Base-by-base conservation (phyloP, 345 rosid genomes). In the Brassica cretica region DNA sequence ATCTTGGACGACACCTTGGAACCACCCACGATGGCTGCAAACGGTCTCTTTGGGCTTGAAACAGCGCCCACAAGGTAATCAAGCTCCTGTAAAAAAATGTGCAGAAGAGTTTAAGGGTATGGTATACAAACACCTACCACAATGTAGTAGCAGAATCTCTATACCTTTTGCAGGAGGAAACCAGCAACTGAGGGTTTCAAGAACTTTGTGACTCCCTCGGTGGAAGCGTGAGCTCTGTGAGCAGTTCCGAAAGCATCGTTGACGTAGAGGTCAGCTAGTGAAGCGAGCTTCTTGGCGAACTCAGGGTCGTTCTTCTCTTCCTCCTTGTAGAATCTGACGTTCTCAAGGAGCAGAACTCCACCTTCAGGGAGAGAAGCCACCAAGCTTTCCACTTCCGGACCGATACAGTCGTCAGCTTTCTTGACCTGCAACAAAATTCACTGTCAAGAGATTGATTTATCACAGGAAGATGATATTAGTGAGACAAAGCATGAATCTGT, bases 21-120 rank as follows among this genome's bases (percentile, higher is more conserved):
- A 56, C 98, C 98, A 67, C 98, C 98, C 3, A 94, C 93, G 37
- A 94, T 92, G 7, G 97, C 95, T 39, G 98, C 98, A 83, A 94
- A 92, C 56, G 98, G 98, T 83, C 85, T 92, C 88, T 90, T 91
- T 46, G 97, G 98, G 82, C 46, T 88, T 33, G 94, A 73, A 77
- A 94, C 97, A 24, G 97, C 98, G 35, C 98, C 98, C 69, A 85
- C 98, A 74, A 94, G 98, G 82, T 94, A 94, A 74, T 94, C 97
- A 65, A 94, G 86, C 82, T 94, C 98, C 98, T 93, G 77, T 51
- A 78, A 16, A 7, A 8, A 5, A 14, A 44, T 24, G 55, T 12
- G 1, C 65, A 66, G 10, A 9, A n/a, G 37, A 32, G 37, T 32
- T 8, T 7, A 62, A 62, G 19, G 19, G 37, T 29, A 12, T 29